Evolutionary conservation across 805 yeast genomes (phyloP).

Genomic region (Candida easanensis): DNA sequence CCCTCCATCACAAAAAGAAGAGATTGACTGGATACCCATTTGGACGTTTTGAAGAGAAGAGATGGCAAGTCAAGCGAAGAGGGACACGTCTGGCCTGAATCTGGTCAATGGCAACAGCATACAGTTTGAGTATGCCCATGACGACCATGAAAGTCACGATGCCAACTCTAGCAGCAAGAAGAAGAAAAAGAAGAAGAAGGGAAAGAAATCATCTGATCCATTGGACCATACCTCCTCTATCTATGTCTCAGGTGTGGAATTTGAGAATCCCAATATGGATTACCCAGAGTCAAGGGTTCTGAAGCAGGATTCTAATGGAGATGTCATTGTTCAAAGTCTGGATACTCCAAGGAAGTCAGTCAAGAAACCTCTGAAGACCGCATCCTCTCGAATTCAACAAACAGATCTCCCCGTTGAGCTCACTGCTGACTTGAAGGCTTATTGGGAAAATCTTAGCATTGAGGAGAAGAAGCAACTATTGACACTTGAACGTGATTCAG

Average conservation of each 20-base stretch:
- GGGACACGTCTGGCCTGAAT: neutral
- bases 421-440: constrained; percentile 30
- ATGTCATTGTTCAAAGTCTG: constrained; percentile 61
- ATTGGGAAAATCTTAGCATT: constrained; percentile 66
- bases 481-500: constrained; percentile 64
- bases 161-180: constrained; percentile 3
- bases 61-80: neutral
- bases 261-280: constrained; percentile 55
- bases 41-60: neutral
- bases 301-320: constrained; percentile 71
- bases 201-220: constrained; percentile 11
- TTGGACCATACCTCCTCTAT: neutral
- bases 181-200: constrained; percentile 33
- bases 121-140: constrained; percentile 30
- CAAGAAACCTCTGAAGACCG: constrained; percentile 33
- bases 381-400: constrained; percentile 30
- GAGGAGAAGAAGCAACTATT: constrained; percentile 60
- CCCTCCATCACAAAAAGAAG: too few relatives aligned
- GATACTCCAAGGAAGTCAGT: constrained; percentile 24
- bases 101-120: constrained; percentile 30
- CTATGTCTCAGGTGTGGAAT: constrained; percentile 26
- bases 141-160: constrained; percentile 6
- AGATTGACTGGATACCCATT: too few relatives aligned
- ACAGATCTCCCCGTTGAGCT: constrained; percentile 21
- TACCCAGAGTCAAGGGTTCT: constrained; percentile 73